Percentiles rank a stretch among this genome's conserved stretches.
Conservation (phyloP, 2,329 filamentous ascomycete genomes). For the Ophiostoma perfectum region DNA sequence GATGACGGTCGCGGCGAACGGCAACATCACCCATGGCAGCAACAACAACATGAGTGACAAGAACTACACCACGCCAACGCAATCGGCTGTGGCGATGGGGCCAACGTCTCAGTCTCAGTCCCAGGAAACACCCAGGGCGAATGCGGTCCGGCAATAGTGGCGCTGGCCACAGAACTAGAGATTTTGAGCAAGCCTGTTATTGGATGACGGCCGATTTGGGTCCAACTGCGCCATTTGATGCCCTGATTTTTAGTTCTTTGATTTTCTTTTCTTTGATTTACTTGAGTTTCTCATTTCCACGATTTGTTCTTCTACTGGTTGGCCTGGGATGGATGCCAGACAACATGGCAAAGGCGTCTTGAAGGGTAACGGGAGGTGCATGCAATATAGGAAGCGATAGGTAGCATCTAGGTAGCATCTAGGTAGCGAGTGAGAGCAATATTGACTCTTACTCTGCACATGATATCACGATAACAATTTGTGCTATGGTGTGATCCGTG, state of each 20-base stretch:
- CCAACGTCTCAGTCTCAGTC: not conserved
- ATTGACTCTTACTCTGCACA: not conserved
- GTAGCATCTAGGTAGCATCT: not conserved
- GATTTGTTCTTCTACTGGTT: not conserved
- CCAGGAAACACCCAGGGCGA: not conserved
- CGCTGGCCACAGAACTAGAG: not conserved
- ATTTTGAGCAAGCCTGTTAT: not conserved
- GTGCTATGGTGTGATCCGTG: no score
- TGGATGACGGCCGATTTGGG: not conserved
- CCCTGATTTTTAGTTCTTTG: not conserved
- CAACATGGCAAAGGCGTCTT: not conserved
- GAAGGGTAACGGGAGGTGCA: not conserved
- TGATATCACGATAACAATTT: no score
- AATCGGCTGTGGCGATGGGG: not conserved
- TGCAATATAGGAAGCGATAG: not conserved
- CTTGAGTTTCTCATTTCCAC: no score
- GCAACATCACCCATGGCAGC: not conserved
- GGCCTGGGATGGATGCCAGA: not conserved
- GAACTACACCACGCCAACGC: slow-evolving; percentile 18
- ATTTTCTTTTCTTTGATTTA: not conserved
- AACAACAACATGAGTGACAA: not conserved
- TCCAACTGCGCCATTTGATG: not conserved
- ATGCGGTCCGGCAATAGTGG: not conserved
- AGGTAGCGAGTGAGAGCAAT: not conserved
- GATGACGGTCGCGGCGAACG: slow-evolving; percentile 3